A percentile compares a stretch with the other conserved stretches of the same genome.
Conservation (phyloP, 106 monocot genomes). For the Platanthera guangdongensis region DNA sequence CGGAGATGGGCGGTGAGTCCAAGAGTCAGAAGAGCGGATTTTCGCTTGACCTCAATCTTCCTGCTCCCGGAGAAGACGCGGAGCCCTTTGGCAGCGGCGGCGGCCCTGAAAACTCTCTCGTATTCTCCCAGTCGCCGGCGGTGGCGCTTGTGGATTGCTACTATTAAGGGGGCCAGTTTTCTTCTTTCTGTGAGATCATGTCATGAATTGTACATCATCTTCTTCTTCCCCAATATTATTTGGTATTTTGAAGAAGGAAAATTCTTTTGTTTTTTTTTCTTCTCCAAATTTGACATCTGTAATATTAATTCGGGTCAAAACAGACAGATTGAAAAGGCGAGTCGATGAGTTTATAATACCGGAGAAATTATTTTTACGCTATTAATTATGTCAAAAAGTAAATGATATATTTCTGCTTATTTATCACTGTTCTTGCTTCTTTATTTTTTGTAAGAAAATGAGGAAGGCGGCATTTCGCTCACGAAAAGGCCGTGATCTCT, state of each 20-base stretch:
- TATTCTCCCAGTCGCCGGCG: constrained; percentile 11
- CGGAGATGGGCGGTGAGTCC: neutral
- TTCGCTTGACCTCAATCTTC: constrained; percentile 60
- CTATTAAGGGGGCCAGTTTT: constrained; percentile 13
- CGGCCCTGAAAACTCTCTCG: neutral
- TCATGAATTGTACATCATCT: neutral
- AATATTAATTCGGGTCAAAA: too few relatives aligned
- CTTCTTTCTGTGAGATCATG: neutral
- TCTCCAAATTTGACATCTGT: neutral
- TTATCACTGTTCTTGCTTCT: too few relatives aligned
- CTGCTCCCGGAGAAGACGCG: constrained; percentile 46
- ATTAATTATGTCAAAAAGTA: too few relatives aligned
- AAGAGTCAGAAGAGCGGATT: constrained; percentile 27
- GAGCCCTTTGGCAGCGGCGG: neutral
- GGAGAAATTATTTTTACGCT: too few relatives aligned
- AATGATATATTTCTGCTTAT: too few relatives aligned
- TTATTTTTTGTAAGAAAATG: too few relatives aligned
- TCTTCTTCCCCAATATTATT: neutral
- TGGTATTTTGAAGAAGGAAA: neutral
- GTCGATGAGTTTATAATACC: too few relatives aligned
- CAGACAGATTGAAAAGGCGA: too few relatives aligned
- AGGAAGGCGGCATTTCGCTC: neutral
- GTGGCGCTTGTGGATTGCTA: constrained; percentile 46
- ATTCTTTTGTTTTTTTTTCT: constrained; percentile 3
- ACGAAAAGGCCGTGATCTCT: neutral